Percentiles rank a stretch among this genome's conserved stretches.
Evolutionary conservation across 2,329 filamentous ascomycete genomes (phyloP).

Genomic region (Rhinocladiella similis): DNA sequence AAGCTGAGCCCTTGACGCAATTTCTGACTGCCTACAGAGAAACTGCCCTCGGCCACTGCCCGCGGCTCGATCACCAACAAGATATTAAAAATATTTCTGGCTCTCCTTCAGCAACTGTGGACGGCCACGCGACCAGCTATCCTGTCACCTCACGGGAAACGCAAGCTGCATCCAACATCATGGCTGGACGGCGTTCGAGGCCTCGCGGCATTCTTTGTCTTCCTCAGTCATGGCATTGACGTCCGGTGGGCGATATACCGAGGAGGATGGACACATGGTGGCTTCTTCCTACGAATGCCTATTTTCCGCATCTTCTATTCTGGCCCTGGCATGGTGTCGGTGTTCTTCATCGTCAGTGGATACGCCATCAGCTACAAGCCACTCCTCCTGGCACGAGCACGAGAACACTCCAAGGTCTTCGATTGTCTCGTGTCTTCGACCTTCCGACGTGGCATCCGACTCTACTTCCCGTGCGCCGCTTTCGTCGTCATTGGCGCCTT

Average conservation of each 20-base stretch:
- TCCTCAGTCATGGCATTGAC: not conserved
- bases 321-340: not conserved
- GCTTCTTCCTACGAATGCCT: not conserved
- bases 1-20: too few relatives aligned
- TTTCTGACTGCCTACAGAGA: too few relatives aligned
- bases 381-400: not conserved
- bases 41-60: too few relatives aligned
- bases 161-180: not conserved
- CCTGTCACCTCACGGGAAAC: not conserved
- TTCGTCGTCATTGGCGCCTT: constrained; percentile 28
- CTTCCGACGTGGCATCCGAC: constrained; percentile 34
- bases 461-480: constrained; percentile 33
- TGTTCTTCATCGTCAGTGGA: not conserved
- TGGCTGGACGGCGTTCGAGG: constrained; percentile 1
- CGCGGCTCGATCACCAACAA: too few relatives aligned
- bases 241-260: not conserved
- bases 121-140: not conserved
- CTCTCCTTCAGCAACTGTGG: not conserved
- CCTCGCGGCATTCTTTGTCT: constrained; percentile 6
- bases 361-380: not conserved
- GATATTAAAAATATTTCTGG: too few relatives aligned
- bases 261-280: not conserved
- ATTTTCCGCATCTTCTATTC: not conserved
- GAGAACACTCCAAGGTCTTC: not conserved
- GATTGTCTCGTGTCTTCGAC: constrained; percentile 17